Conservation (phyloP, 148 eudicot genomes). For the Nepenthes mirabilis region DNA sequence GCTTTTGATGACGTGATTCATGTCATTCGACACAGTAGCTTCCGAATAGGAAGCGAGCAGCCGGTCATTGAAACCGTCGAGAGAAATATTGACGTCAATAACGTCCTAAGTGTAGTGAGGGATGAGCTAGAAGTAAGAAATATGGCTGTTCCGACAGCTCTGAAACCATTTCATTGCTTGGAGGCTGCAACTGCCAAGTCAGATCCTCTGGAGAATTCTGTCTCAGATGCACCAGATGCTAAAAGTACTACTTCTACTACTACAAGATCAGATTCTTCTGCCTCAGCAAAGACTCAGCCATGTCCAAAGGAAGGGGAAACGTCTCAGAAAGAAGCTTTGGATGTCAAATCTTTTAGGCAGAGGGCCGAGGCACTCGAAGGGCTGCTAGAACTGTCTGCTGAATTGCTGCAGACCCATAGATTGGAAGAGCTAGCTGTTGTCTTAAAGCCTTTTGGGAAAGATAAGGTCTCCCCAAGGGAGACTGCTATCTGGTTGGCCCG, state of each 20-base stretch:
- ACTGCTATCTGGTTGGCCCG: slow-evolving; percentile 91
- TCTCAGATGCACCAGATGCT: slow-evolving; percentile 20
- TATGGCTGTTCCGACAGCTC: slow-evolving; percentile 16
- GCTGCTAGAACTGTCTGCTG: slow-evolving; percentile 85
- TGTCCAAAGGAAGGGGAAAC: slow-evolving; percentile 29
- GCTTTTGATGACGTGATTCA: slow-evolving; percentile 44
- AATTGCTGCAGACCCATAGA: slow-evolving; percentile 74
- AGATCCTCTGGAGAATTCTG: slow-evolving; percentile 19
- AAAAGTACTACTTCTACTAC: slow-evolving; percentile 11
- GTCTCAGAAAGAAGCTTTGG: slow-evolving; percentile 58
- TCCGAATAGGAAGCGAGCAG: slow-evolving; percentile 37
- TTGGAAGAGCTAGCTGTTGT: slow-evolving; percentile 84
- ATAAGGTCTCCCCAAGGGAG: slow-evolving; percentile 93
- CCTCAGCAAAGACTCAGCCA: slow-evolving; percentile 25
- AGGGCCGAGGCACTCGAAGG: slow-evolving; percentile 98
- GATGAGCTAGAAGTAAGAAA: slow-evolving; percentile 33
- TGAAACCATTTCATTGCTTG: slow-evolving; percentile 26
- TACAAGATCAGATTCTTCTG: slow-evolving; percentile 28
- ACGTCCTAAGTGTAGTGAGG: slow-evolving; percentile 23
- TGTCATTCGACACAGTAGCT: slow-evolving; percentile 47
- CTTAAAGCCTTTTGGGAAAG: slow-evolving; percentile 89
- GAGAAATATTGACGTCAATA: slow-evolving; percentile 36
- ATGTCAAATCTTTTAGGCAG: slow-evolving; percentile 86
- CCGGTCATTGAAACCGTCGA: slow-evolving; percentile 34
- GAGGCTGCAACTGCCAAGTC: slow-evolving; percentile 14